phyloP scores from a whole-genome alignment of 352 stramenopile species.

The Phytophthora agathidicida region DNA sequence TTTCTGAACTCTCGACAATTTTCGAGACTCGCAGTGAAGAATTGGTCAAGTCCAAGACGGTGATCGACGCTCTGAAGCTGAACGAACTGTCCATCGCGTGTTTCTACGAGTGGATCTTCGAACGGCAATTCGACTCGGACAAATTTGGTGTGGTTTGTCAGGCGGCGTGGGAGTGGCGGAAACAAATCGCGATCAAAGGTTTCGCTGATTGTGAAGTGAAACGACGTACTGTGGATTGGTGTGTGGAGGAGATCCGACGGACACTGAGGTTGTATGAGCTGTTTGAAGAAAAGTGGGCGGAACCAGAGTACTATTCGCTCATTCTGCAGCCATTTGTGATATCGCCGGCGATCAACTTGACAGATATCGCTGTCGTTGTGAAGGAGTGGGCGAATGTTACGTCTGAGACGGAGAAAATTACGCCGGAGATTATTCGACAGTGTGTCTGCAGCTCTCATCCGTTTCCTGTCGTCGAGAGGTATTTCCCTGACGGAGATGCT shows the following conservation, averaged over 20 bases:
- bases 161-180: slow-evolving; percentile 42
- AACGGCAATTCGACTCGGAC: slow-evolving; percentile 20
- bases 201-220: slow-evolving; percentile 23
- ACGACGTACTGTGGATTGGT: slow-evolving; percentile 30
- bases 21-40: slow-evolving; percentile 29
- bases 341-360: slow-evolving; percentile 41
- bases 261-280: slow-evolving; percentile 31
- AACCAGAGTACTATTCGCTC: slow-evolving; percentile 41
- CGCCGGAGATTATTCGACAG: slow-evolving; percentile 34
- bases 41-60: slow-evolving; percentile 9
- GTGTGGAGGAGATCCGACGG: slow-evolving; percentile 24
- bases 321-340: slow-evolving; percentile 42
- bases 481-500: slow-evolving; percentile 23
- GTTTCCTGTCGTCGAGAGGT: slow-evolving; percentile 37
- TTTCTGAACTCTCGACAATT: slow-evolving; percentile 25
- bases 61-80: slow-evolving; percentile 30
- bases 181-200: slow-evolving; percentile 41
- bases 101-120: slow-evolving; percentile 43
- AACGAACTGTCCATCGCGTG: slow-evolving; percentile 28
- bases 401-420: slow-evolving; percentile 14
- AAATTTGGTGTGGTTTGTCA: slow-evolving; percentile 23
- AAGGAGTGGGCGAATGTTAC: slow-evolving; percentile 25
- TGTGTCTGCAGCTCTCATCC: slow-evolving; percentile 37
- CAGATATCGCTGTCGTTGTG: slow-evolving; percentile 31
- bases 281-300: slow-evolving; percentile 32